Conservation (phyloP, 1,284 basidiomycete species). For the Grifola frondosa region DNA sequence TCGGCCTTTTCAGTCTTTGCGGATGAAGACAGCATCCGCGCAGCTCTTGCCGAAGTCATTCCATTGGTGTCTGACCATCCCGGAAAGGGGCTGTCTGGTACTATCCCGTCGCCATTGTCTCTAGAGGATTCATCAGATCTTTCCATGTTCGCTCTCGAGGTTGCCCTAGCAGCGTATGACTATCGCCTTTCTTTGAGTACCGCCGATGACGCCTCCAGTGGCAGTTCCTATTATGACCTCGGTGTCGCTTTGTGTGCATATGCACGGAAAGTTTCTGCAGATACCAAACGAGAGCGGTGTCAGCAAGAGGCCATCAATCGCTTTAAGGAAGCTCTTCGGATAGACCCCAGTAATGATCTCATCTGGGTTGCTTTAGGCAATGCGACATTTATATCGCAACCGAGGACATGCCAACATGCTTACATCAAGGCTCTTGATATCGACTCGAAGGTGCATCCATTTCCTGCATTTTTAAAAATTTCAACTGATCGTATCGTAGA, state of each 20-base stretch:
- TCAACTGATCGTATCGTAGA: slow-evolving; percentile 42
- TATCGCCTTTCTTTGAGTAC: slow-evolving; percentile 72
- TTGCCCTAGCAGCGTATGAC: slow-evolving; percentile 68
- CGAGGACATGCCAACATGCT: slow-evolving; percentile 85
- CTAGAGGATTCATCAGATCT: slow-evolving; percentile 13
- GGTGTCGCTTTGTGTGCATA: slow-evolving; percentile 67
- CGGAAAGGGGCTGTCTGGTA: slow-evolving; percentile 41
- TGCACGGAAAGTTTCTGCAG: slow-evolving; percentile 33
- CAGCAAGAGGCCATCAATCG: slow-evolving; percentile 60
- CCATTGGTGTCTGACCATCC: slow-evolving; percentile 40
- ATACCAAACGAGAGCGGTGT: slow-evolving; percentile 32
- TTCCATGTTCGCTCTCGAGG: slow-evolving; percentile 38
- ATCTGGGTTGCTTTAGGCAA: slow-evolving; percentile 87
- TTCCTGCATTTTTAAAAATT: not conserved
- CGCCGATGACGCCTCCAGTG: slow-evolving; percentile 54
- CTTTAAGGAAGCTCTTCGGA: slow-evolving; percentile 74
- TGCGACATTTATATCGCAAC: slow-evolving; percentile 66
- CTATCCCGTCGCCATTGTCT: slow-evolving; percentile 37
- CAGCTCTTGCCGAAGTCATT: slow-evolving; percentile 37
- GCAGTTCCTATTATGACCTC: slow-evolving; percentile 78
- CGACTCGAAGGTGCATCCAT: slow-evolving; percentile 62
- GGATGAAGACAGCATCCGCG: slow-evolving; percentile 40
- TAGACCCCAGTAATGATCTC: slow-evolving; percentile 70
- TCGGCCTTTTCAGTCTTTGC: slow-evolving; percentile 47
- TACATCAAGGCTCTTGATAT: slow-evolving; percentile 90